Percentiles rank a stretch among this genome's conserved stretches.
Conservation (phyloP, 1,284 basidiomycete genomes). For the Ceratobasidium sp. region DNA sequence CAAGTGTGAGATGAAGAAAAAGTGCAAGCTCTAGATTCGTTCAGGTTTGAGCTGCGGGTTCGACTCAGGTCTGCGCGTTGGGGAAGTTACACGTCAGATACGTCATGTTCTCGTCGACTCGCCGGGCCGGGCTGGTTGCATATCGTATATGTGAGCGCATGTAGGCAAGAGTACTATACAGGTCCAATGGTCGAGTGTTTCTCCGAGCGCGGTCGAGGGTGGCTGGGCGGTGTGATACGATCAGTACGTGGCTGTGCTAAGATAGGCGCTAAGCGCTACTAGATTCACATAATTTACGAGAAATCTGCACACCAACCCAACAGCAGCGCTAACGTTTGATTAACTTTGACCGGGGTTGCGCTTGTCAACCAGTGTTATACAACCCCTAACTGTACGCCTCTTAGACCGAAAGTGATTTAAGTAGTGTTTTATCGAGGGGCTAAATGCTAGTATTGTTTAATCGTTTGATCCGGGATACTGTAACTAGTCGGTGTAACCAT, state of each 20-base stretch:
- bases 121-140: slow-evolving; percentile 10
- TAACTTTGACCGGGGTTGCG: background rate
- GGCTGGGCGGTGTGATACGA: slow-evolving; percentile 2
- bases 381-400: background rate
- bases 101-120: slow-evolving; percentile 18
- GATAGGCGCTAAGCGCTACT: background rate
- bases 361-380: background rate
- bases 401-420: background rate
- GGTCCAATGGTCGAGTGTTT: slow-evolving; percentile 14
- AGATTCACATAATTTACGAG: background rate
- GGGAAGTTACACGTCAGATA: background rate
- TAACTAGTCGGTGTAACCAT: background rate
- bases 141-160: slow-evolving; percentile 9
- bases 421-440: background rate
- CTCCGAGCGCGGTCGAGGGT: slow-evolving; percentile 30
- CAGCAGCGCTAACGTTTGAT: background rate
- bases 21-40: slow-evolving; percentile 18
- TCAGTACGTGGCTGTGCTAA: background rate
- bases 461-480: no score
- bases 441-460: background rate
- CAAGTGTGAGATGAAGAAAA: slow-evolving; percentile 1
- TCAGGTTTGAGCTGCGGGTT: slow-evolving; percentile 16
- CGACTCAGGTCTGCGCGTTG: slow-evolving; percentile 22
- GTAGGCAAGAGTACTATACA: slow-evolving; percentile 20
- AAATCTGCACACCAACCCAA: no score